A percentile compares a stretch with the other conserved stretches of the same genome.
These are phyloP conservation scores for Komagataella pastoris DNA, from an alignment of 805 yeast genomes.

Conservation along the genomic window DNA sequence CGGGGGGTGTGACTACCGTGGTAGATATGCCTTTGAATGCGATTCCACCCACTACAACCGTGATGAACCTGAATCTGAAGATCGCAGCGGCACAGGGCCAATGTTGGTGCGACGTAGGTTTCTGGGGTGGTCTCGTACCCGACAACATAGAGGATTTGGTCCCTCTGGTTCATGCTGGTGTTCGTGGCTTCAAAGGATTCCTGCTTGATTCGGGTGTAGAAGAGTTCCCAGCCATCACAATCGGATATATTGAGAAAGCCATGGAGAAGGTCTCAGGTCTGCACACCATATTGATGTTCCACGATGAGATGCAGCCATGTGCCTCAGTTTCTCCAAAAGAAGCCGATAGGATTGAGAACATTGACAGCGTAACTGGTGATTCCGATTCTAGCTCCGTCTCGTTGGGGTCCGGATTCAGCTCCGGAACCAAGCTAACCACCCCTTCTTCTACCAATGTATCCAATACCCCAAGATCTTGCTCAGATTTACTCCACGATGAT, in stretches of 20 bases:
- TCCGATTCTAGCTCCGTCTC: not conserved
- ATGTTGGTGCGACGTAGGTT: slow-evolving; percentile 87
- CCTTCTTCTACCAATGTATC: not conserved
- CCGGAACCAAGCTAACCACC: slow-evolving; percentile 1
- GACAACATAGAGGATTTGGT: slow-evolving; percentile 52
- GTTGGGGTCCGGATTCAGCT: not conserved
- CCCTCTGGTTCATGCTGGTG: slow-evolving; percentile 77
- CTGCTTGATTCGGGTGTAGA: slow-evolving; percentile 93
- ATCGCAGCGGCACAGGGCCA: slow-evolving; percentile 68
- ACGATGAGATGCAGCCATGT: slow-evolving; percentile 77
- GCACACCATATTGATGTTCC: slow-evolving; percentile 75
- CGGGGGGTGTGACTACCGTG: slow-evolving; percentile 94
- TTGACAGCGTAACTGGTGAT: not conserved
- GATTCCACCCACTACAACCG: slow-evolving; percentile 86
- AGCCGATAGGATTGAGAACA: slow-evolving; percentile 1
- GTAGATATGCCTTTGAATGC: slow-evolving; percentile 95
- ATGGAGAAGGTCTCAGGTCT: slow-evolving; percentile 47
- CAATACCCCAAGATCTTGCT: not conserved
- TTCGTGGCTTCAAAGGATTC: slow-evolving; percentile 88
- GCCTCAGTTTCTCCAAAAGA: slow-evolving; percentile 5
- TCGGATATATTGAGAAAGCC: slow-evolving; percentile 52
- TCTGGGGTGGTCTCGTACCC: slow-evolving; percentile 95
- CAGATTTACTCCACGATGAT: not conserved
- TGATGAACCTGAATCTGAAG: slow-evolving; percentile 63
- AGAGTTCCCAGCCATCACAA: slow-evolving; percentile 77